These are phyloP conservation scores for Trematosphaeria pertusa DNA, from an alignment of 2,329 filamentous ascomycete species.

Conservation along the genomic window DNA sequence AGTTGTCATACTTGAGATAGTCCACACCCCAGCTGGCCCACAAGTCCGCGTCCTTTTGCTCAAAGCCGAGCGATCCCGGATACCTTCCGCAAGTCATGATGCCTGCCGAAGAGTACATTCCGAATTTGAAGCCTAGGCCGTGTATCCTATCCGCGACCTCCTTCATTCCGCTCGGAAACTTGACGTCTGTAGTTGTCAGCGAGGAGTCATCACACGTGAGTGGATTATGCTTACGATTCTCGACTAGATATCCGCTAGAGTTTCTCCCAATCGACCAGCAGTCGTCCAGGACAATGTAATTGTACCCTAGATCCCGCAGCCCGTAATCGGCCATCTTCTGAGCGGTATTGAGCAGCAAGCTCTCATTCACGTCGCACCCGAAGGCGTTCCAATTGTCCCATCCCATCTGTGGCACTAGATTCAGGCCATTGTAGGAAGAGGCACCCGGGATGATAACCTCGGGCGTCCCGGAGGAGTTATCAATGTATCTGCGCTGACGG, in stretches of 20 bases:
- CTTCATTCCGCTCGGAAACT: slow-evolving; percentile 66
- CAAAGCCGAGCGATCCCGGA: slow-evolving; percentile 40
- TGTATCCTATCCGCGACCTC: slow-evolving; percentile 54
- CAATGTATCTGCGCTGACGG: slow-evolving; percentile 17
- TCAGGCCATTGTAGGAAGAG: slow-evolving; percentile 43
- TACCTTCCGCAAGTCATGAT: slow-evolving; percentile 63
- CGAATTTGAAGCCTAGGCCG: slow-evolving; percentile 62
- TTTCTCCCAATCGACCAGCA: slow-evolving; percentile 62
- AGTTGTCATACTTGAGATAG: slow-evolving; percentile 48
- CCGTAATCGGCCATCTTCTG: slow-evolving; percentile 30
- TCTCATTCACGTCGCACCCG: slow-evolving; percentile 50
- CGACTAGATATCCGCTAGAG: slow-evolving; percentile 43
- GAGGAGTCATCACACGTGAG: not conserved
- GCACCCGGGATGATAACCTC: slow-evolving; percentile 25
- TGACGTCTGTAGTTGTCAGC: slow-evolving; percentile 55
- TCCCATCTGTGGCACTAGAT: slow-evolving; percentile 47
- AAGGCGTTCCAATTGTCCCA: slow-evolving; percentile 47
- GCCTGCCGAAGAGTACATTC: slow-evolving; percentile 67
- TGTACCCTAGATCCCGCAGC: slow-evolving; percentile 37
- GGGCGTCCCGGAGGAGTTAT: slow-evolving; percentile 20
- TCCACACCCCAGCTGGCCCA: slow-evolving; percentile 44
- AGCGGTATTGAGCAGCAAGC: slow-evolving; percentile 33
- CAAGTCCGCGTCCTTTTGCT: slow-evolving; percentile 32
- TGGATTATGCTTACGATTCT: slow-evolving; percentile 3
- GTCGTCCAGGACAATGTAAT: slow-evolving; percentile 67